Conservation (phyloP, 352 stramenopile species). For the Phytophthora boehmeriae region DNA sequence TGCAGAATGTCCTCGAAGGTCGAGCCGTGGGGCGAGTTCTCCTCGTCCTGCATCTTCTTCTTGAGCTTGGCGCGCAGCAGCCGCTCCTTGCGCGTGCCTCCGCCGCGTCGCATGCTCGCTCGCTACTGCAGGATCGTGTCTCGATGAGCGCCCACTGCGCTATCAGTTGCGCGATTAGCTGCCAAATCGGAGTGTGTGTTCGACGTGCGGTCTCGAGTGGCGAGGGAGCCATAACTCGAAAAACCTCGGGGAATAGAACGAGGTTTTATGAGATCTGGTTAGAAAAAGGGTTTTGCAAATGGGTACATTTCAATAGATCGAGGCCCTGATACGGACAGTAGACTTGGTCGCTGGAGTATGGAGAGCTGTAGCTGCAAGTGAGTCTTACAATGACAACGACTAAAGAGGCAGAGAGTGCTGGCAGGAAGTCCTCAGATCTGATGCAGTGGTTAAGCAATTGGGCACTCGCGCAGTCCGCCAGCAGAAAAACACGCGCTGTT, state of each 20-base stretch:
- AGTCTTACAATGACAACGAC: no score
- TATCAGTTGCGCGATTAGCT: conserved; percentile 22
- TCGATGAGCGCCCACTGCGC: conserved; percentile 35
- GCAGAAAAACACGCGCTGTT: conserved; percentile 34
- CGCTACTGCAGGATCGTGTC: conserved; percentile 19
- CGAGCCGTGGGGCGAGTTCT: conserved; percentile 39
- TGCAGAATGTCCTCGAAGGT: conserved; percentile 91
- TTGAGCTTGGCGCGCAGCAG: conserved; percentile 87
- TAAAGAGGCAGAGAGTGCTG: no score
- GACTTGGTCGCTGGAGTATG: no score
- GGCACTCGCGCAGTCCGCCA: conserved; percentile 10
- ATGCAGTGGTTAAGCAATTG: no score
- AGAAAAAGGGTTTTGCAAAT: no score
- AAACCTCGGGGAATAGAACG: conserved; percentile 2
- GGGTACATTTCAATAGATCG: no score
- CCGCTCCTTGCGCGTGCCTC: conserved; percentile 79
- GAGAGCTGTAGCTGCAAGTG: no score
- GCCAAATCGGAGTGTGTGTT: conserved; percentile 30
- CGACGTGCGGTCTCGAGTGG: no score
- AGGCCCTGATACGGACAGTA: no score
- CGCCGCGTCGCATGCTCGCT: conserved; percentile 45
- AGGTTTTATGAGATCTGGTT: neutral
- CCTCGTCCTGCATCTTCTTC: conserved; percentile 85
- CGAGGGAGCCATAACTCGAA: neutral
- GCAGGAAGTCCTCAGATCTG: no score